These are phyloP conservation scores for Apophysomyces sp. DNA, from an alignment of 371 early-diverging fungal species.

Conservation along the genomic window DNA sequence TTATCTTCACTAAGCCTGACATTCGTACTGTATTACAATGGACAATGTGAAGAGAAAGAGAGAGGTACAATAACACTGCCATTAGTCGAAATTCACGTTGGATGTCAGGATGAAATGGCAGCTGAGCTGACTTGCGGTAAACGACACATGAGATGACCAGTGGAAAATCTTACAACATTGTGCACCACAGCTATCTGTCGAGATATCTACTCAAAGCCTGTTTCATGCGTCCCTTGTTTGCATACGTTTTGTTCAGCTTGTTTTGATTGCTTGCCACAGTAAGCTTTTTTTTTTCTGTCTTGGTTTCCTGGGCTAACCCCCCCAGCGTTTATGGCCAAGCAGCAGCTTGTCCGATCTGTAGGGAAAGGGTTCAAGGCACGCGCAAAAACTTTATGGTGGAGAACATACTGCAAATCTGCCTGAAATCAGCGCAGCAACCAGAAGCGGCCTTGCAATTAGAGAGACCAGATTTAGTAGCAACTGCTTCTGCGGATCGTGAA, in stretches of 20 bases:
- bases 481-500: background rate
- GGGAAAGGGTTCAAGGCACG: constrained; percentile 3
- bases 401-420: constrained; percentile 13
- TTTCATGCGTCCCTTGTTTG: constrained; percentile 24
- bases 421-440: background rate
- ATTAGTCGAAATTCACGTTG: background rate
- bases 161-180: background rate
- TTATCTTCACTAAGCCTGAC: background rate
- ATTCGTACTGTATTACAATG: background rate
- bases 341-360: constrained; percentile 17
- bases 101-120: background rate
- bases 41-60: background rate
- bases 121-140: background rate
- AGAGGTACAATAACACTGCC: background rate
- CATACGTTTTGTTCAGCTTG: constrained; percentile 23
- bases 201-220: constrained; percentile 18
- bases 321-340: background rate
- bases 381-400: constrained; percentile 14
- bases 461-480: too few relatives aligned
- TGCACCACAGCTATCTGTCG: constrained; percentile 18
- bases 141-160: background rate
- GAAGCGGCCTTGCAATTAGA: background rate
- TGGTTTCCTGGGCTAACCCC: too few relatives aligned
- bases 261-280: background rate
- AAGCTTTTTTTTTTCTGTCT: background rate